Conservation (phyloP, 441 rosid species). For the Syzygium malaccense region DNA sequence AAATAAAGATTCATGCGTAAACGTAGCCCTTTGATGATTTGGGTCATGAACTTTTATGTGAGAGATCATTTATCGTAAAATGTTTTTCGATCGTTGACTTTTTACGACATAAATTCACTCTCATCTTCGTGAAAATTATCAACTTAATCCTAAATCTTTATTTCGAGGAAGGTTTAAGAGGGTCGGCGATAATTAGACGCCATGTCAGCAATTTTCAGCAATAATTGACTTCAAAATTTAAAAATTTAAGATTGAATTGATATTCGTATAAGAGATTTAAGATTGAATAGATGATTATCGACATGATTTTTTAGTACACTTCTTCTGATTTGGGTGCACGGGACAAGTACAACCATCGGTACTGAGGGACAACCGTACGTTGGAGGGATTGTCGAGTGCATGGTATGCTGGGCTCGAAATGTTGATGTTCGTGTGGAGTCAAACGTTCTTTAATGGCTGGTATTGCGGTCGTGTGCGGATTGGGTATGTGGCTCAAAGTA, state of each 20-base stretch:
- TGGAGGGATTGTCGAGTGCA: not conserved
- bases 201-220: fast-evolving
- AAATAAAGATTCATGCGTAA: not conserved
- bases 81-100: not conserved
- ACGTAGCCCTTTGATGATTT: not conserved
- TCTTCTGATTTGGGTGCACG: not conserved
- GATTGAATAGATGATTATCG: not conserved
- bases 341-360: not conserved
- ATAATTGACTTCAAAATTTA: not conserved
- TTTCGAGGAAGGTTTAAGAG: not conserved
- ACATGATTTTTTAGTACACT: fast-evolving
- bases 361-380: not conserved
- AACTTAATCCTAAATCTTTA: no score
- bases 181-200: fast-evolving
- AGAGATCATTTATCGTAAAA: not conserved
- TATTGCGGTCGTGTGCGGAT: not conserved
- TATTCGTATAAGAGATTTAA: not conserved
- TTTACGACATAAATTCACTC: not conserved
- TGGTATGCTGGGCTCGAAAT: not conserved
- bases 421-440: not conserved
- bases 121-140: not conserved
- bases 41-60: not conserved
- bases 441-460: not conserved
- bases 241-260: not conserved
- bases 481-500: not conserved